Percentiles rank a stretch among this genome's conserved stretches.
These are phyloP conservation scores for Diaporthe destruens DNA, from an alignment of 2,329 filamentous ascomycete genomes.

Conservation along the genomic window DNA sequence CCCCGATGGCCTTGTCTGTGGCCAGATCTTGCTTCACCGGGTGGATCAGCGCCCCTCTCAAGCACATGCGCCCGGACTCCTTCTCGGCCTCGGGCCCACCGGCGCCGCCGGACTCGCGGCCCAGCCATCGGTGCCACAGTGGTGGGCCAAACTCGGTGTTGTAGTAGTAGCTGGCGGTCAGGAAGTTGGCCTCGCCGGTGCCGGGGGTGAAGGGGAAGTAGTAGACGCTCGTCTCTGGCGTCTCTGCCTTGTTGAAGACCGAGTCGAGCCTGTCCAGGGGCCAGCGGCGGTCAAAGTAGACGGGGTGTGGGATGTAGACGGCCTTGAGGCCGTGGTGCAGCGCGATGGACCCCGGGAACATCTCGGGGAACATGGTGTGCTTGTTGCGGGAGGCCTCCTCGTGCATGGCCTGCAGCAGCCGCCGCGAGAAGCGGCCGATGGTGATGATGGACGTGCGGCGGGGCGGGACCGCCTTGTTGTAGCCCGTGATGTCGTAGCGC, in stretches of 20 bases:
- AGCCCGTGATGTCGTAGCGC: slow-evolving; percentile 76
- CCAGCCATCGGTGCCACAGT: slow-evolving; percentile 74
- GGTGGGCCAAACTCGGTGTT: slow-evolving; percentile 68
- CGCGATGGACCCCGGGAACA: slow-evolving; percentile 80
- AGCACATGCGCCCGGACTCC: slow-evolving; percentile 68
- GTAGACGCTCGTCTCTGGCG: slow-evolving; percentile 61
- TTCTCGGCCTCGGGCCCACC: slow-evolving; percentile 60
- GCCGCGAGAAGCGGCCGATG: slow-evolving; percentile 79
- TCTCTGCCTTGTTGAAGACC: slow-evolving; percentile 71
- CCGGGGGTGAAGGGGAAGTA: slow-evolving; percentile 58
- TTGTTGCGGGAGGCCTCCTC: slow-evolving; percentile 79
- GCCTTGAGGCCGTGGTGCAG: slow-evolving; percentile 84
- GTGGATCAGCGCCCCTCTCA: slow-evolving; percentile 74
- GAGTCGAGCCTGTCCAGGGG: slow-evolving; percentile 63
- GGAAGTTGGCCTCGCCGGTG: slow-evolving; percentile 66
- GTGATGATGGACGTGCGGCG: slow-evolving; percentile 84
- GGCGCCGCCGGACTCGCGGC: slow-evolving; percentile 67
- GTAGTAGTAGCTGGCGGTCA: slow-evolving; percentile 72
- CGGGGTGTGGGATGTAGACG: slow-evolving; percentile 81
- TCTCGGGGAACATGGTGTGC: slow-evolving; percentile 81
- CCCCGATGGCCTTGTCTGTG: slow-evolving; percentile 39
- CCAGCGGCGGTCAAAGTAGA: slow-evolving; percentile 85
- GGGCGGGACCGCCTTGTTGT: slow-evolving; percentile 70
- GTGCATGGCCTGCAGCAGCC: slow-evolving; percentile 81
- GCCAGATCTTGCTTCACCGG: slow-evolving; percentile 66